Evolutionary conservation across 495 filamentous ascomycete species (phyloP).

Genomic region (Lichina pygmaea): DNA sequence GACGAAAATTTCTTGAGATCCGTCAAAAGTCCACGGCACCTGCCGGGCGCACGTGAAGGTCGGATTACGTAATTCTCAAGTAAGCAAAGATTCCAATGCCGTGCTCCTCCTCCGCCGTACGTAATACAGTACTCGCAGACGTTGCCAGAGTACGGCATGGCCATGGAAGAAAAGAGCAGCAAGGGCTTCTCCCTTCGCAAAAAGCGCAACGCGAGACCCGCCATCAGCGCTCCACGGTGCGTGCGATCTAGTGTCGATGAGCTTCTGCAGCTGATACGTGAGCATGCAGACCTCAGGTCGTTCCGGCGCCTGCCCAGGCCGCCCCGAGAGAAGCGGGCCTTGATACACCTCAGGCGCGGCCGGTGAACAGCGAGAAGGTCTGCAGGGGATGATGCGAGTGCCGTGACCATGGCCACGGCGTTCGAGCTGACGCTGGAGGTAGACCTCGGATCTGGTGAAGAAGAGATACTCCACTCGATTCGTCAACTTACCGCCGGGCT

Average conservation of each 20-base stretch:
- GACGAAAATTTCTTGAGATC: background rate
- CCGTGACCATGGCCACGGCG: no score
- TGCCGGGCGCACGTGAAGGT: background rate
- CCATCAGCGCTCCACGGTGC: constrained; percentile 64
- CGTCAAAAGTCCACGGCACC: background rate
- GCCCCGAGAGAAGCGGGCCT: background rate
- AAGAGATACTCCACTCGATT: constrained; percentile 80
- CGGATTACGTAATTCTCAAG: background rate
- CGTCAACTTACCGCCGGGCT: constrained; percentile 41
- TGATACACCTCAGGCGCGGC: background rate
- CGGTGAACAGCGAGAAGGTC: background rate
- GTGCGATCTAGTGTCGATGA: constrained; percentile 35
- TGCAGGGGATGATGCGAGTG: background rate
- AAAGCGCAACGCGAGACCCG: constrained; percentile 50
- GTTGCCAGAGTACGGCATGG: constrained; percentile 4
- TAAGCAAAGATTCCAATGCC: background rate
- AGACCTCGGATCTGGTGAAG: constrained; percentile 86
- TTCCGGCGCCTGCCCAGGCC: constrained; percentile 2
- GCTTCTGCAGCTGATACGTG: background rate
- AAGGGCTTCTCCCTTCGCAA: constrained; percentile 68
- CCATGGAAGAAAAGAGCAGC: constrained; percentile 33
- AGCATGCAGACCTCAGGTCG: constrained; percentile 4
- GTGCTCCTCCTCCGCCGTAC: no score
- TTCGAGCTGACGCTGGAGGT: background rate
- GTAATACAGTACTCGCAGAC: no score